Percentiles rank a stretch among this genome's conserved stretches.
Conservation (phyloP, 441 rosid genomes). For the Pelargonium fulgidum region DNA sequence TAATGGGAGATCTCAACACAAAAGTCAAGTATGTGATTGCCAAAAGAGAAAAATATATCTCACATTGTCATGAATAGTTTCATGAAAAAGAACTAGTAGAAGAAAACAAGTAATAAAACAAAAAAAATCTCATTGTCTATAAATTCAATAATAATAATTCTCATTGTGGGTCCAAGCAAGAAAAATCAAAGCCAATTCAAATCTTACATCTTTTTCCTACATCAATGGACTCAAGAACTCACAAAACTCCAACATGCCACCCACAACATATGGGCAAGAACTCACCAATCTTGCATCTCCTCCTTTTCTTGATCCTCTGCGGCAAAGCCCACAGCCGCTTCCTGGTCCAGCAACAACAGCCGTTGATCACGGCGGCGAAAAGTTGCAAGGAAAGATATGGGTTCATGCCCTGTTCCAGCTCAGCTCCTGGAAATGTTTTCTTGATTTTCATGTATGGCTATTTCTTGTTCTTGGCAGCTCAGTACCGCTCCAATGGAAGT, state of each 20-base stretch:
- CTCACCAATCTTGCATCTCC: not conserved
- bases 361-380: slow-evolving; percentile 25
- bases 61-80: too few species aligned
- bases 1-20: too few species aligned
- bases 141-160: too few species aligned
- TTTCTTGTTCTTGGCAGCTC: slow-evolving; percentile 70
- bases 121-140: too few species aligned
- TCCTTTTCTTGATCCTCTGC: slow-evolving; percentile 14
- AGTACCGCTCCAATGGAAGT: slow-evolving; percentile 71
- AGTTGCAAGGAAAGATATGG: slow-evolving; percentile 84
- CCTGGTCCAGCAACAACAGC: slow-evolving; percentile 17
- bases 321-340: slow-evolving; percentile 26
- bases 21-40: too few species aligned
- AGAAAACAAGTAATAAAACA: too few species aligned
- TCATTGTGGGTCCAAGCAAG: too few species aligned
- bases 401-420: slow-evolving; percentile 80
- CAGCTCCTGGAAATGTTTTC: slow-evolving; percentile 67
- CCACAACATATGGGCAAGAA: slow-evolving; percentile 1
- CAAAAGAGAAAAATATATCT: too few species aligned
- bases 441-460: slow-evolving; percentile 74
- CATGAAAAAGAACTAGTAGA: too few species aligned
- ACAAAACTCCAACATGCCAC: not conserved
- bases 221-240: not conserved
- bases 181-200: too few species aligned
- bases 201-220: not conserved